Conservation (phyloP, 257 asterid species). For the Salvia rosmarinus region DNA sequence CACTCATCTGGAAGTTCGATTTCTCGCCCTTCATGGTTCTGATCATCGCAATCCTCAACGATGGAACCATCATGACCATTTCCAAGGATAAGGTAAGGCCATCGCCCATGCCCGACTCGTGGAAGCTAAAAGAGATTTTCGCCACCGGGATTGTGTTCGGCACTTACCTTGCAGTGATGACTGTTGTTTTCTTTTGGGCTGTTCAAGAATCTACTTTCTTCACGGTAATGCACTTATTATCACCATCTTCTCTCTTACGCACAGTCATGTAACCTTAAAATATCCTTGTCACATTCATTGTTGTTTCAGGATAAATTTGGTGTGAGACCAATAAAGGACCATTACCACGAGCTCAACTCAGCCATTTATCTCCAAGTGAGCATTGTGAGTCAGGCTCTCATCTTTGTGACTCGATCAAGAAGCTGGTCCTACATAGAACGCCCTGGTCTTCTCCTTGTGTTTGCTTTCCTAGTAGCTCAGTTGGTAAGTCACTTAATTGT, state of each 20-base stretch:
- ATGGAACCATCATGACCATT: conserved; percentile 68
- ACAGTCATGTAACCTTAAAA: neutral
- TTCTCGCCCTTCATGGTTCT: conserved; percentile 76
- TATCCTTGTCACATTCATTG: neutral
- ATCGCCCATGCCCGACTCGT: conserved; percentile 61
- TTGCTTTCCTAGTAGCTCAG: conserved; percentile 55
- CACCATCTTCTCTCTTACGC: neutral
- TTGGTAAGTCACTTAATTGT: conserved; percentile 35
- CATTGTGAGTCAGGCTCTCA: conserved; percentile 68
- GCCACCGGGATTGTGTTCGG: conserved; percentile 69
- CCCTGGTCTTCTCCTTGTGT: conserved; percentile 57
- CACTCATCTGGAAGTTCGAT: conserved; percentile 69
- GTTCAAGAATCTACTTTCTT: conserved; percentile 46
- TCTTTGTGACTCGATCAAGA: conserved; percentile 64
- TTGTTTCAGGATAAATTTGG: conserved; percentile 48
- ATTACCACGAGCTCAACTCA: conserved; percentile 45
- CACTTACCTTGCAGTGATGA: conserved; percentile 61
- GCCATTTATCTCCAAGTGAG: conserved; percentile 70
- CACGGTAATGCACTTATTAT: conserved; percentile 36
- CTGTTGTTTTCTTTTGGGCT: conserved; percentile 65
- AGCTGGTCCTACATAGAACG: conserved; percentile 58
- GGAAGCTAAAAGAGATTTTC: conserved; percentile 68
- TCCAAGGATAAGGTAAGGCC: conserved; percentile 67
- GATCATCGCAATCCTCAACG: conserved; percentile 63
- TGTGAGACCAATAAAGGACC: conserved; percentile 43